Conservation (phyloP, 2,329 filamentous ascomycete genomes). For the Fusarium compactum region DNA sequence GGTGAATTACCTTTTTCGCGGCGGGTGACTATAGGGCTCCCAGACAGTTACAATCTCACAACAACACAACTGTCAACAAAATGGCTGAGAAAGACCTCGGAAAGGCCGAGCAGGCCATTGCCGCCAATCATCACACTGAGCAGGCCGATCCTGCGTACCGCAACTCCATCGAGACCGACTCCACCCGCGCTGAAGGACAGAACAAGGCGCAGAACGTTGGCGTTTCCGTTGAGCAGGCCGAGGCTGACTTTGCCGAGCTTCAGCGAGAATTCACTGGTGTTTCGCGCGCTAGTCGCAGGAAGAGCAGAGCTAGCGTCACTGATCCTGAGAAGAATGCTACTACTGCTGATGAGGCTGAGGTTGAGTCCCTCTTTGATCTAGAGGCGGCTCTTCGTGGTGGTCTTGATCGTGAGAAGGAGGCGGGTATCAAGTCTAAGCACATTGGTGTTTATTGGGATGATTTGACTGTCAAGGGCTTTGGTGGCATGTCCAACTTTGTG, state of each 20-base stretch:
- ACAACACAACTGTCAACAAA: conserved; percentile 4
- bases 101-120: conserved; percentile 49
- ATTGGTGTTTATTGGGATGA: conserved; percentile 84
- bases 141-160: conserved; percentile 44
- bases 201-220: conserved; percentile 52
- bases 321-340: conserved; percentile 71
- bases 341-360: conserved; percentile 56
- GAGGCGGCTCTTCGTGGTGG: conserved; percentile 79
- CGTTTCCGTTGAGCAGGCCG: conserved; percentile 74
- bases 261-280: conserved; percentile 69
- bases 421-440: conserved; percentile 84
- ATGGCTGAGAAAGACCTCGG: conserved; percentile 50
- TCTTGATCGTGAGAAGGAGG: conserved; percentile 76
- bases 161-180: conserved; percentile 46
- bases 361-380: conserved; percentile 74
- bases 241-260: conserved; percentile 77
- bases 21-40: conserved; percentile 47
- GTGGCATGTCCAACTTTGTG: conserved; percentile 78
- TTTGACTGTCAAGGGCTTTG: conserved; percentile 80
- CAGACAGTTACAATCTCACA: conserved; percentile 33
- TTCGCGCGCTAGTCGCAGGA: conserved; percentile 62
- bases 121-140: conserved; percentile 45
- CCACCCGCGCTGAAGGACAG: conserved; percentile 44
- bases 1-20: conserved; percentile 23
- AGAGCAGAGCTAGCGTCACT: conserved; percentile 39